Evolutionary conservation across 2,329 filamentous ascomycete species (phyloP).

Genomic region (Neospermospora avenae): DNA sequence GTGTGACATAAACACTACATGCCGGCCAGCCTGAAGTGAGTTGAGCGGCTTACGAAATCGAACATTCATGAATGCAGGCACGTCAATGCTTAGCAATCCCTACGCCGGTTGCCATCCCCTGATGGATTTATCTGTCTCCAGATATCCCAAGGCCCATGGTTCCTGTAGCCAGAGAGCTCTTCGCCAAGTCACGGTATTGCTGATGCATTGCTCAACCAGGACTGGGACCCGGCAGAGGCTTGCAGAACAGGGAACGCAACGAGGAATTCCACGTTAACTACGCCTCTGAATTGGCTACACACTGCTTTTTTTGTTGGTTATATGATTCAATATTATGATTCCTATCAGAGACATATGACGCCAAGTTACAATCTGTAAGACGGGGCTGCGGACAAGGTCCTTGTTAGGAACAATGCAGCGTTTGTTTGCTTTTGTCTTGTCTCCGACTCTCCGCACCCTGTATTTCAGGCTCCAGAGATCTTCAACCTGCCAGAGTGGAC

Average conservation of each 20-base stretch:
- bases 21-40: neutral
- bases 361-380: neutral
- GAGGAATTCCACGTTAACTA: neutral
- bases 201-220: too few species aligned
- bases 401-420: neutral
- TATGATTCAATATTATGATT: neutral
- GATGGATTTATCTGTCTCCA: neutral
- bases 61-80: neutral
- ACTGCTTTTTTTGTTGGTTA: neutral
- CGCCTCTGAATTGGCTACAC: neutral
- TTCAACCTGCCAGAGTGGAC: conserved; percentile 2
- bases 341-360: neutral
- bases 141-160: neutral
- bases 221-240: neutral
- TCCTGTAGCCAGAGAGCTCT: neutral
- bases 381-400: neutral
- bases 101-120: neutral
- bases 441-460: conserved; percentile 1
- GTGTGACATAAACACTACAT: neutral
- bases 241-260: neutral
- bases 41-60: neutral
- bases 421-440: neutral
- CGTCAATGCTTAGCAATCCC: neutral
- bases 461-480: neutral
- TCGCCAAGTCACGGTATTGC: neutral